Evolutionary conservation across 768 basidiomycete genomes (phyloP).

Genomic region (Fistulinella prunicolor): DNA sequence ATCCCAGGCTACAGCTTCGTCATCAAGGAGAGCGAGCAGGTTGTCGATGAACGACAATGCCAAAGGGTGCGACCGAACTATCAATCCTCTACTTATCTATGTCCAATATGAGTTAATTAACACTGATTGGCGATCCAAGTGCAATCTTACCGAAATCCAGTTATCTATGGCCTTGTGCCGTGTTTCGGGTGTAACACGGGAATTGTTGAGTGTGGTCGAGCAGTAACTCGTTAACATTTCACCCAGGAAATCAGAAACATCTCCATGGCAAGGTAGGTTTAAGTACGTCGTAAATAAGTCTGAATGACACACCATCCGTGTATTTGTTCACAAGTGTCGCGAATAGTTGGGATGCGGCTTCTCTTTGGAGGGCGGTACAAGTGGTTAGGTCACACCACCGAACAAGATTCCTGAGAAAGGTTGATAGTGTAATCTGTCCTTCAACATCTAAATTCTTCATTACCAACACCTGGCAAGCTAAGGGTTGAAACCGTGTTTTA

Average conservation of each 20-base stretch:
- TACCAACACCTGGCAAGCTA: slow-evolving; percentile 39
- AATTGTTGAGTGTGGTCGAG: slow-evolving; percentile 42
- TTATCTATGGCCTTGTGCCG: slow-evolving; percentile 52
- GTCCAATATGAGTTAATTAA: slow-evolving; percentile 1
- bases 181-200: slow-evolving; percentile 26
- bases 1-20: slow-evolving; percentile 60
- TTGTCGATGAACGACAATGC: slow-evolving; percentile 56
- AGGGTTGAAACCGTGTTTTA: background rate
- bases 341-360: slow-evolving; percentile 54
- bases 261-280: slow-evolving; percentile 30
- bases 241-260: slow-evolving; percentile 44
- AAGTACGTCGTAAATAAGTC: background rate
- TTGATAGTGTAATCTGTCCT: slow-evolving; percentile 46
- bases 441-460: slow-evolving; percentile 24
- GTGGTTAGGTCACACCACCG: slow-evolving; percentile 55
- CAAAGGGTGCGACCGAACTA: slow-evolving; percentile 66
- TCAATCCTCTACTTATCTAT: slow-evolving; percentile 76
- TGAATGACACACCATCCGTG: slow-evolving; percentile 49
- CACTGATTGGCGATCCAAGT: background rate
- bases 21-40: slow-evolving; percentile 69
- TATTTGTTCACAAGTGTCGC: slow-evolving; percentile 80
- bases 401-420: slow-evolving; percentile 53
- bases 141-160: slow-evolving; percentile 67
- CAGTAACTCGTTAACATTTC: slow-evolving; percentile 47
- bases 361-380: slow-evolving; percentile 49